phyloP scores from a whole-genome alignment of 129 eudicot species.

The Rutidosis leptorrhynchoides region DNA sequence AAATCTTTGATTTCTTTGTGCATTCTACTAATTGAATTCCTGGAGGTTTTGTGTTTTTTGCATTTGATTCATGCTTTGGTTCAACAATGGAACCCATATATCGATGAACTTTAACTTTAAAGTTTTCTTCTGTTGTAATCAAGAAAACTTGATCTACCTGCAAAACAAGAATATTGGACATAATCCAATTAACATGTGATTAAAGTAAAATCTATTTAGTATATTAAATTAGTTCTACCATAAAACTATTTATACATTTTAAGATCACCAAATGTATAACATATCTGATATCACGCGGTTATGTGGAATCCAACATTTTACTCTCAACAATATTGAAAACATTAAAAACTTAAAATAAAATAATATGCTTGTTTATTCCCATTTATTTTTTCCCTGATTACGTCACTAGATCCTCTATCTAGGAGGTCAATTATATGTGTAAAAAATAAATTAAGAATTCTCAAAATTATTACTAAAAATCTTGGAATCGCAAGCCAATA shows the following conservation, averaged over 20 bases:
- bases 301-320: no score
- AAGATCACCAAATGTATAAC: no score
- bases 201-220: background rate
- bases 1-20: constrained; percentile 39
- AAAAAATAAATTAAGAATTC: background rate
- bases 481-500: background rate
- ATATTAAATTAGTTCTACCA: background rate
- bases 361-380: no score
- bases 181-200: background rate
- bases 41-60: constrained; percentile 47
- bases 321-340: no score
- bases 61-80: constrained; percentile 18
- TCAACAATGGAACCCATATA: constrained; percentile 55
- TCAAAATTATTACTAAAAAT: constrained; percentile 18
- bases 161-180: constrained; percentile 15
- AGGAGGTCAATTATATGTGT: no score
- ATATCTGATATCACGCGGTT: no score
- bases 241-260: background rate
- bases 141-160: constrained; percentile 22
- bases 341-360: no score
- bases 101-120: constrained; percentile 7
- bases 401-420: background rate
- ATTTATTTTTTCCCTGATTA: no score
- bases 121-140: background rate
- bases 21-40: constrained; percentile 61